phyloP scores from a whole-genome alignment of 1,284 basidiomycete species.

The Trichosporon coremiiforme region DNA sequence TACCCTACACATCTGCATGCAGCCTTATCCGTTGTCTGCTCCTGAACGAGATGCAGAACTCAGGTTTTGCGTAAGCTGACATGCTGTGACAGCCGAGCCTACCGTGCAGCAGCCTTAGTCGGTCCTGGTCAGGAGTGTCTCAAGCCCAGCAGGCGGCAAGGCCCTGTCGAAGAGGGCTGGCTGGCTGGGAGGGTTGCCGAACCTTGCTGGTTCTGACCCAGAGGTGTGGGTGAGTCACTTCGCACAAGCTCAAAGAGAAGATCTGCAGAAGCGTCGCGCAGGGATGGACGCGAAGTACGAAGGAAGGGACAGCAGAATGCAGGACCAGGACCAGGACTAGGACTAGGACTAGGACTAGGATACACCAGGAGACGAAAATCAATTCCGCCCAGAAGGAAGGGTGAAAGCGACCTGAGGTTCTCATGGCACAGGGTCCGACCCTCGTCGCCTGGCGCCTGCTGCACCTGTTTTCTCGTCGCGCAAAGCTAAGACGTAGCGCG shows the following conservation, averaged over 20 bases:
- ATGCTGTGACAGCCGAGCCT: neutral
- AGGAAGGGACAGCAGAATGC: neutral
- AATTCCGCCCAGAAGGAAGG: neutral
- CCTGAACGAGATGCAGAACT: conserved; percentile 7
- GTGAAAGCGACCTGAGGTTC: neutral
- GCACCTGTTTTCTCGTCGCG: neutral
- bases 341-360: neutral
- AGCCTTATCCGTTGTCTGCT: neutral
- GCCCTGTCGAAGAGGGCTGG: neutral
- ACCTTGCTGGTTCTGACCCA: neutral
- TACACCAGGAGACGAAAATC: neutral
- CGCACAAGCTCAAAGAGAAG: neutral
- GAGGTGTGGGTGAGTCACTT: conserved; percentile 7
- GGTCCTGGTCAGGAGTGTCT: conserved; percentile 1
- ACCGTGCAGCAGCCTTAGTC: neutral
- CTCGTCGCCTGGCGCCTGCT: neutral
- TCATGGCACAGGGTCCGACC: conserved; percentile 8
- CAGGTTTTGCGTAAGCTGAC: neutral
- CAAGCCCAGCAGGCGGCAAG: neutral
- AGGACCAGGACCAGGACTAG: too few species aligned
- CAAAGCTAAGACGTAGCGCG: conserved; percentile 4
- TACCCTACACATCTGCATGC: neutral
- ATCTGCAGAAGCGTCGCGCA: neutral
- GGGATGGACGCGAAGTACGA: too few species aligned
- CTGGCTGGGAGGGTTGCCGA: conserved; percentile 4